Conservation (phyloP, 768 basidiomycete species). For the Trametes villosa region DNA sequence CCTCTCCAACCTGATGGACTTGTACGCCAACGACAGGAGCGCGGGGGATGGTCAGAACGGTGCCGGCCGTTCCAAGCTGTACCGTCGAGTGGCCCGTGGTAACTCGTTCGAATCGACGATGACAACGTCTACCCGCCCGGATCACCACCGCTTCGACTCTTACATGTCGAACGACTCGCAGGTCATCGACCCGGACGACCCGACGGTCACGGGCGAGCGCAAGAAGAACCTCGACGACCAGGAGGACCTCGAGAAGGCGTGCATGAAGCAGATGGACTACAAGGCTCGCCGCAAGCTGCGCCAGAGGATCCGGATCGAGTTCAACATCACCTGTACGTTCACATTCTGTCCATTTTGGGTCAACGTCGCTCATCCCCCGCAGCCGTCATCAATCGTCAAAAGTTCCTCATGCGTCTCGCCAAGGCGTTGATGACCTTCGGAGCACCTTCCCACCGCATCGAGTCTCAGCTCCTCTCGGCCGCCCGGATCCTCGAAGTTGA, state of each 20-base stretch:
- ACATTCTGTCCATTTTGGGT: neutral
- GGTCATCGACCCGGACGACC: slow-evolving; percentile 72
- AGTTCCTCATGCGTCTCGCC: slow-evolving; percentile 85
- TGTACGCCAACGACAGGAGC: slow-evolving; percentile 47
- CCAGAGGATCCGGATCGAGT: slow-evolving; percentile 69
- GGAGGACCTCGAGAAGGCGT: slow-evolving; percentile 64
- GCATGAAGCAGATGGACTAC: slow-evolving; percentile 68
- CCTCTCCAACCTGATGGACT: slow-evolving; percentile 55
- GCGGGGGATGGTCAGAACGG: slow-evolving; percentile 3
- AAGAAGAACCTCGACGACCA: slow-evolving; percentile 56
- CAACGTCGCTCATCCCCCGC: slow-evolving; percentile 2
- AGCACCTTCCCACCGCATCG: slow-evolving; percentile 91
- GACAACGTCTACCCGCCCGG: slow-evolving; percentile 8
- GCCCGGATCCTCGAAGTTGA: slow-evolving; percentile 89
- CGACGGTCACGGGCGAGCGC: slow-evolving; percentile 62
- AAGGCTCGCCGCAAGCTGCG: slow-evolving; percentile 66
- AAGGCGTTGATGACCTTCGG: slow-evolving; percentile 90
- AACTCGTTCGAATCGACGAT: slow-evolving; percentile 30
- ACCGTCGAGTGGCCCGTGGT: slow-evolving; percentile 7
- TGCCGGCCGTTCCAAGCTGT: slow-evolving; percentile 7
- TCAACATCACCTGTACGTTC: slow-evolving; percentile 69
- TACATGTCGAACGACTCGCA: slow-evolving; percentile 50
- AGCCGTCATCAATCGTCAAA: slow-evolving; percentile 83
- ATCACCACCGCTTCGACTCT: slow-evolving; percentile 45
- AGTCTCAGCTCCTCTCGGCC: slow-evolving; percentile 87